Evolutionary conservation across 73 alveolate genomes (phyloP).

Genomic region (Paramecium bursaria): DNA sequence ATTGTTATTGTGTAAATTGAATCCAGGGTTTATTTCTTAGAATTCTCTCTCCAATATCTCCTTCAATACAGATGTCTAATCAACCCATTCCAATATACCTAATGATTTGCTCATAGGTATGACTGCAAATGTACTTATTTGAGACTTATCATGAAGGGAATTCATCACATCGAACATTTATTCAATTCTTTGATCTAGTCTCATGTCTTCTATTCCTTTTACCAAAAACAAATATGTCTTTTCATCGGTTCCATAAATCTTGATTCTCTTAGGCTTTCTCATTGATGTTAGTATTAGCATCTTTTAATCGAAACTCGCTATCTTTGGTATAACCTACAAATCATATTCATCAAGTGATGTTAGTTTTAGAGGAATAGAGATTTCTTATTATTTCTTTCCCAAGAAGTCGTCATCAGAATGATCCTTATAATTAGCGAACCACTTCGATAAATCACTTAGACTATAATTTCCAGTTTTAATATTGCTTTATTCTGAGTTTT

Average conservation of each 20-base stretch:
- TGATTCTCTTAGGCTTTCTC: slow-evolving; percentile 95
- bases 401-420: slow-evolving; percentile 73
- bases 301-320: slow-evolving; percentile 89
- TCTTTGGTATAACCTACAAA: slow-evolving; percentile 61
- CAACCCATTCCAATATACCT: slow-evolving; percentile 98
- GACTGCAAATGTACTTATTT: slow-evolving; percentile 90
- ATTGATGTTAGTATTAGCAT: slow-evolving; percentile 92
- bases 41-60: slow-evolving; percentile 85
- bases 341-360: slow-evolving; percentile 73
- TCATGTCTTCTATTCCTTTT: slow-evolving; percentile 98
- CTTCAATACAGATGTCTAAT: slow-evolving; percentile 92
- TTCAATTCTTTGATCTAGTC: slow-evolving; percentile 97
- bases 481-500: slow-evolving; percentile 25
- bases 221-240: slow-evolving; percentile 92
- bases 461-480: slow-evolving; percentile 81
- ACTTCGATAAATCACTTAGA: slow-evolving; percentile 87
- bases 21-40: too few species aligned
- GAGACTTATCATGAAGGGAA: slow-evolving; percentile 83
- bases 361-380: slow-evolving; percentile 46
- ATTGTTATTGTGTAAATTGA: too few species aligned
- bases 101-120: slow-evolving; percentile 96
- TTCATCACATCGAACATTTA: slow-evolving; percentile 94
- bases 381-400: background rate
- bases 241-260: slow-evolving; percentile 97
- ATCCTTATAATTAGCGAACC: slow-evolving; percentile 87